Base-by-base conservation (phyloP, 805 yeast genomes). In the Ogataea paraovalis region DNA sequence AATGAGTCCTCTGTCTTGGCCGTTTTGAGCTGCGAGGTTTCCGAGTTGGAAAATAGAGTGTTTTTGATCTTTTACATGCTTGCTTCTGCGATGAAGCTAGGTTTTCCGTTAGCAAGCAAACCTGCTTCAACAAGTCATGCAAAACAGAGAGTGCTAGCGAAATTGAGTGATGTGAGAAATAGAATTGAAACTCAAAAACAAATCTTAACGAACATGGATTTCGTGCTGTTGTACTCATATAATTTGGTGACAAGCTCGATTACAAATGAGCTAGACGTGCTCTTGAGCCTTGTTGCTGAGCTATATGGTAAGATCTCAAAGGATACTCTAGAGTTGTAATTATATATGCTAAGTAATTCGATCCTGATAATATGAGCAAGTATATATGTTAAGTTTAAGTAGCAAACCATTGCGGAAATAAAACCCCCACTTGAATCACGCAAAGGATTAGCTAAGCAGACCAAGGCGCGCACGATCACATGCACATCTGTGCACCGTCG, bases 41-140 rank as follows among this genome's bases (percentile, higher is more conserved):
- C 68, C 12, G 95, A 88, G 58, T 68, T 88, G 18, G 86, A 85
- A 58, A 82, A 83, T 52, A 66, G 92, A 18, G 77, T 87, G 2
- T 87, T 87, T 53, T 67, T 87, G 49, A 80, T 85, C 6, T 87
- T 87, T 61, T 88, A 88, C 67, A 82, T 83, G 84, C 67, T 84
- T 14, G 82, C 95, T 2, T 81, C 92, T 10, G 85, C 95, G 0
- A 71, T 87, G 69, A 76, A 80, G 39, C 68, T 87, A 9, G 89
- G 90, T 2, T 79, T 86, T 47, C 96, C 96, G 2, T 60, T 87
- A 21, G 95, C 96, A 0, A 78, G 76, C 21, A 82, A 82, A 54
- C 83, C 91, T 1, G 92, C 94, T 0, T 81, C 87, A 0, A 83
- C 89, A 0, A 86, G 79, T 39, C 86, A 83, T 59, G 83, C 94